phyloP scores from a whole-genome alignment of 805 yeast genomes.

The Wickerhamomyces pijperi region DNA sequence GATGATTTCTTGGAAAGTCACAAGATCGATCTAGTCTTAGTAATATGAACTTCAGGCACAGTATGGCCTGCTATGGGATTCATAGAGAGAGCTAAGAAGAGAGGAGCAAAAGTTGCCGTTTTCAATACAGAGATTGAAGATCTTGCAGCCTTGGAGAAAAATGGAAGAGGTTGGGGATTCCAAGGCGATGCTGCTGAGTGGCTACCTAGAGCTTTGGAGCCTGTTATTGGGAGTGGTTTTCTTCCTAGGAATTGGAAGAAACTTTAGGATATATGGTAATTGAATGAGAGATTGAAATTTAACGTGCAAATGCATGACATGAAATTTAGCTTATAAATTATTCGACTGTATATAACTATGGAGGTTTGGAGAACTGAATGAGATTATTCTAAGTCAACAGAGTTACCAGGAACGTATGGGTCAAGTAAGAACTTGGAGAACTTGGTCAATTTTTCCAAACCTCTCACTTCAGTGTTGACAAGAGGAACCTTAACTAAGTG shows the following conservation, averaged over 20 bases:
- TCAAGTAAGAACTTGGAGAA: constrained; percentile 74
- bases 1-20: constrained; percentile 52
- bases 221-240: constrained; percentile 25
- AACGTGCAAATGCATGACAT: no score
- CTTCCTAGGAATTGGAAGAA: constrained; percentile 18
- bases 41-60: constrained; percentile 75
- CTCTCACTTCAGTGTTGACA: constrained; percentile 91
- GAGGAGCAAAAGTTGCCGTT: constrained; percentile 76
- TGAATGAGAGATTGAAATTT: no score
- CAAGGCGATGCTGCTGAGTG: constrained; percentile 69
- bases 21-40: constrained; percentile 62
- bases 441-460: constrained; percentile 70
- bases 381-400: constrained; percentile 15
- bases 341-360: no score
- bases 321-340: no score
- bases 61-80: constrained; percentile 93
- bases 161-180: constrained; percentile 50
- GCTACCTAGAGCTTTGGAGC: constrained; percentile 58
- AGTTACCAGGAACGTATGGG: constrained; percentile 56
- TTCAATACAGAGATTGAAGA: constrained; percentile 63
- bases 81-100: constrained; percentile 60
- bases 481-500: constrained; percentile 93
- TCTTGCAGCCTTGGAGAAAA: constrained; percentile 28
- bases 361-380: no score
- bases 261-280: constrained; percentile 4